Conservation (phyloP, 1,284 basidiomycete genomes). For the Melampsora americana region DNA sequence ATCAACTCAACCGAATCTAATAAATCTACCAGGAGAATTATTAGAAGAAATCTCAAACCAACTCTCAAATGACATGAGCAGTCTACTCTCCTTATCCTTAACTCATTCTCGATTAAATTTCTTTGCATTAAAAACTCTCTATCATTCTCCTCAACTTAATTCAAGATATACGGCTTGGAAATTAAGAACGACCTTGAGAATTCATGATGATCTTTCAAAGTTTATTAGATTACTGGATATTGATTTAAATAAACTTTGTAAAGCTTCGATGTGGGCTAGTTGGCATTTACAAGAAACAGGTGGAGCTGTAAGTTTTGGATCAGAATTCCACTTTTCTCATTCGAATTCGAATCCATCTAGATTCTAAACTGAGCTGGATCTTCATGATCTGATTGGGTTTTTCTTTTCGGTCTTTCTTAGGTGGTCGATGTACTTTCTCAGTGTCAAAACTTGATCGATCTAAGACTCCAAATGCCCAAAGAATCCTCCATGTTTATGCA, state of each 20-base stretch:
- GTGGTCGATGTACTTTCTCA: background rate
- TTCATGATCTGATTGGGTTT: background rate
- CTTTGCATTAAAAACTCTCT: background rate
- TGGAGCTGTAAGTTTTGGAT: background rate
- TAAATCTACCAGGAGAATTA: background rate
- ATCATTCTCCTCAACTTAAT: background rate
- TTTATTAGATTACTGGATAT: background rate
- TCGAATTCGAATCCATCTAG: too few species aligned
- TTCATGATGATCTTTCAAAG: background rate
- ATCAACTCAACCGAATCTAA: background rate
- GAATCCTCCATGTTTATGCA: background rate
- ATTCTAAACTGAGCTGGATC: too few species aligned
- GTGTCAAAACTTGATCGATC: background rate
- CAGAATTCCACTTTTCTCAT: background rate
- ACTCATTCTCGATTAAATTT: background rate
- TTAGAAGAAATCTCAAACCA: background rate
- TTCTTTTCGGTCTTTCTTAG: background rate
- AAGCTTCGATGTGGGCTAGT: conserved; percentile 1
- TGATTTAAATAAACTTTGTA: conserved; percentile 5
- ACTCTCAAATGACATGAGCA: background rate
- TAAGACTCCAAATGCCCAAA: conserved; percentile 4
- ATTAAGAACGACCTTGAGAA: background rate
- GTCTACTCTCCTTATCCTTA: background rate
- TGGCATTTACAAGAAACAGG: conserved; percentile 11
- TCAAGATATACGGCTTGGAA: background rate